These are phyloP conservation scores for Agrocybe chaxingu DNA, from an alignment of 768 basidiomycete species.

Conservation along the genomic window DNA sequence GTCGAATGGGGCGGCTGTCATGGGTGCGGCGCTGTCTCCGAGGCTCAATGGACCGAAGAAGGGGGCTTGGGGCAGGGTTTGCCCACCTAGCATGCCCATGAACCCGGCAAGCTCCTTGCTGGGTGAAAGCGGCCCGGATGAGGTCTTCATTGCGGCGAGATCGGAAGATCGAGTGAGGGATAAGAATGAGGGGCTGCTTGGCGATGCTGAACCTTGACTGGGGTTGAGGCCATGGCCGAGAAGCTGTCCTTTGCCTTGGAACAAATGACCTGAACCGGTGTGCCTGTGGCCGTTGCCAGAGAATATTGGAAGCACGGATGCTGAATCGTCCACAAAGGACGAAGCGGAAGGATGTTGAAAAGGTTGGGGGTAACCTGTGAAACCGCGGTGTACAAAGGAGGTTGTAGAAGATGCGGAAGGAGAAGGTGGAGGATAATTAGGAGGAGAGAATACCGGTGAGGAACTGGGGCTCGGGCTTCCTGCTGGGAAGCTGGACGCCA, in stretches of 20 bases:
- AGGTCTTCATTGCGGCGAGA: too few species aligned
- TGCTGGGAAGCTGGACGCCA: too few species aligned
- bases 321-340: too few species aligned
- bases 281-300: slow-evolving; percentile 2
- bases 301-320: neutral
- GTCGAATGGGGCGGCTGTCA: slow-evolving; percentile 1
- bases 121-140: slow-evolving; percentile 7
- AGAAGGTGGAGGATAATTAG: slow-evolving; percentile 6
- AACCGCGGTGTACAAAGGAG: neutral
- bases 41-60: slow-evolving; percentile 18
- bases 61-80: slow-evolving; percentile 36
- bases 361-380: slow-evolving; percentile 8
- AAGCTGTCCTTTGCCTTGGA: neutral
- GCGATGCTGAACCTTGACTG: too few species aligned
- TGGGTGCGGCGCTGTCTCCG: slow-evolving; percentile 4
- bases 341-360: neutral
- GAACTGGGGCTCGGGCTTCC: slow-evolving; percentile 15
- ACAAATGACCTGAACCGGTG: neutral
- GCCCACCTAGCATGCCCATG: slow-evolving; percentile 38
- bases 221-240: too few species aligned
- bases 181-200: too few species aligned
- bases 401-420: slow-evolving; percentile 2
- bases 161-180: too few species aligned
- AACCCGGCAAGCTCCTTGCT: slow-evolving; percentile 29
- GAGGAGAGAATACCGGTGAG: slow-evolving; percentile 9